Conservation (phyloP, 2,329 filamentous ascomycete species). For the Ambrosiella xylebori region DNA sequence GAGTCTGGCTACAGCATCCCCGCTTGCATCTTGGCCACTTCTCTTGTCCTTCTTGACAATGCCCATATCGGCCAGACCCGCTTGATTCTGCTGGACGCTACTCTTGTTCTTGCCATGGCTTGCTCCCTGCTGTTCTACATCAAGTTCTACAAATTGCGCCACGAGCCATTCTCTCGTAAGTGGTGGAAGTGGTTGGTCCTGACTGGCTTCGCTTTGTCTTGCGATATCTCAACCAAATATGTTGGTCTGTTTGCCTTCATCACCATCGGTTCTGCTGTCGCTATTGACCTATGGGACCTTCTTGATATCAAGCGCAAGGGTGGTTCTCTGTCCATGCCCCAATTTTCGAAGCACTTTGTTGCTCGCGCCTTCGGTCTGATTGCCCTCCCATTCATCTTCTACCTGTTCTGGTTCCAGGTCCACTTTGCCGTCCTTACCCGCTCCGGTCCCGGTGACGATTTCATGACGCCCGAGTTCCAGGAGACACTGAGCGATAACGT, state of each 20-base stretch:
- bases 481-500: slow-evolving; percentile 89
- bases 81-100: slow-evolving; percentile 86
- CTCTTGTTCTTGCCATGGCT: slow-evolving; percentile 88
- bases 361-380: slow-evolving; percentile 78
- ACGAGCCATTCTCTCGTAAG: slow-evolving; percentile 77
- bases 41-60: slow-evolving; percentile 86
- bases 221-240: slow-evolving; percentile 97
- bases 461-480: slow-evolving; percentile 97
- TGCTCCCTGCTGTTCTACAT: slow-evolving; percentile 87
- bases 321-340: slow-evolving; percentile 59
- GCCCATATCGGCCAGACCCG: slow-evolving; percentile 94
- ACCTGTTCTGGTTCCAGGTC: slow-evolving; percentile 99
- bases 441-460: slow-evolving; percentile 91
- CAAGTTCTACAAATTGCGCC: slow-evolving; percentile 91
- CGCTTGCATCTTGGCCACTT: slow-evolving; percentile 71
- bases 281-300: slow-evolving; percentile 89
- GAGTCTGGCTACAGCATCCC: slow-evolving; percentile 95
- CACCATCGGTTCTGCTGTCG: slow-evolving; percentile 83
- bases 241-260: slow-evolving; percentile 94
- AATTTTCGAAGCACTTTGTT: slow-evolving; percentile 77
- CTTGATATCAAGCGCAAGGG: slow-evolving; percentile 73
- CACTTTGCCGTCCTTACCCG: slow-evolving; percentile 80
- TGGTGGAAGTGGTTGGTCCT: slow-evolving; percentile 99
- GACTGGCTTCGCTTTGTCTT: slow-evolving; percentile 86
- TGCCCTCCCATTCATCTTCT: slow-evolving; percentile 86